phyloP scores from a whole-genome alignment of 805 yeast species.

The Nakazawaea anatomiae region DNA sequence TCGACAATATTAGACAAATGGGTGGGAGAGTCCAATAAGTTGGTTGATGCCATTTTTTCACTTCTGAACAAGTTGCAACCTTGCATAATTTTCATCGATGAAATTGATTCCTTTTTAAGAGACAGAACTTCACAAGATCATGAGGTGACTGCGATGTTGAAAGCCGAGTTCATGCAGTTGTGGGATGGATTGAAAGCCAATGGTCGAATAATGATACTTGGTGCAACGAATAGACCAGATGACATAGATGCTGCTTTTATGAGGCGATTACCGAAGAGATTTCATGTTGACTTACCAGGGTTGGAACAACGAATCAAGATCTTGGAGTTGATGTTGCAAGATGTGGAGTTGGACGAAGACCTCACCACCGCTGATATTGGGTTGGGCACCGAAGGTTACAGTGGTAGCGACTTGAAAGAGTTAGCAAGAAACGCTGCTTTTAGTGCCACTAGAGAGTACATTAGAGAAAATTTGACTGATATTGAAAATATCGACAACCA shows the following conservation, averaged over 20 bases:
- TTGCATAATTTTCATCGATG: slow-evolving; percentile 92
- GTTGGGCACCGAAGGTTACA: slow-evolving; percentile 59
- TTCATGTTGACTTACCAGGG: slow-evolving; percentile 71
- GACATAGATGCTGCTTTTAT: slow-evolving; percentile 92
- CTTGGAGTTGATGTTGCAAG: slow-evolving; percentile 59
- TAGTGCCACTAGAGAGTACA: slow-evolving; percentile 81
- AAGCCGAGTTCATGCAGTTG: slow-evolving; percentile 95
- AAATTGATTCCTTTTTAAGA: slow-evolving; percentile 89
- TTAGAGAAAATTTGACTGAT: slow-evolving; percentile 46
- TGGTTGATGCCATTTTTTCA: slow-evolving; percentile 88
- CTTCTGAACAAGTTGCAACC: slow-evolving; percentile 88
- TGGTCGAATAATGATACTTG: slow-evolving; percentile 84
- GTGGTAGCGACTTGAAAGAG: slow-evolving; percentile 91
- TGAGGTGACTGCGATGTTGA: slow-evolving; percentile 90
- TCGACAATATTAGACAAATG: slow-evolving; percentile 94
- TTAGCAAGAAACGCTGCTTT: slow-evolving; percentile 91
- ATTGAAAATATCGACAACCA: slow-evolving; percentile 29
- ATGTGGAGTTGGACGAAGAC: slow-evolving; percentile 51
- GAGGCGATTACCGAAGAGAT: slow-evolving; percentile 88
- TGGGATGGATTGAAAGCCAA: slow-evolving; percentile 86
- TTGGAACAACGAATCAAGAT: slow-evolving; percentile 64
- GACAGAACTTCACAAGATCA: slow-evolving; percentile 83
- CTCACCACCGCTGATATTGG: slow-evolving; percentile 63
- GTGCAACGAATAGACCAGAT: slow-evolving; percentile 89
- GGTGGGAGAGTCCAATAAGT: slow-evolving; percentile 95